These are phyloP conservation scores for Penicillium sp. DNA, from an alignment of 2,329 filamentous ascomycete species.

Conservation along the genomic window DNA sequence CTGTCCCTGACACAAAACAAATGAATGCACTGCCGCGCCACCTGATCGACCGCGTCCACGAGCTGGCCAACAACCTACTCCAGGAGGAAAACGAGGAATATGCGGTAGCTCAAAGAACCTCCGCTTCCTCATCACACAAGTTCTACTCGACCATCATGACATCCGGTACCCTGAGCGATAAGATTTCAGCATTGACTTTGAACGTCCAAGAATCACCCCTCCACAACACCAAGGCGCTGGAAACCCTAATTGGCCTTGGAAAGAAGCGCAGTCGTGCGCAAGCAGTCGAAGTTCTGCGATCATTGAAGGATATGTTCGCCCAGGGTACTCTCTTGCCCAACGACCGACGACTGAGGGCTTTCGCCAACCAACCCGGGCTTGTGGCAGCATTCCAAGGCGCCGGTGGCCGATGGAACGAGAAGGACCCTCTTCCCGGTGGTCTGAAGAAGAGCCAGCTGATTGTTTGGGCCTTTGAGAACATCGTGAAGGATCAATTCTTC, in stretches of 20 bases:
- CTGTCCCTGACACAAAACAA: constrained; percentile 52
- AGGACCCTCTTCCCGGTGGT: constrained; percentile 71
- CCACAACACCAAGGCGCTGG: constrained; percentile 87
- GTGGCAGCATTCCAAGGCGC: constrained; percentile 68
- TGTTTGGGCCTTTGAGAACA: constrained; percentile 90
- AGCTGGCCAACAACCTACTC: constrained; percentile 72
- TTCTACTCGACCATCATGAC: constrained; percentile 98
- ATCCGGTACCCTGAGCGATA: constrained; percentile 93
- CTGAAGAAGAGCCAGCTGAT: constrained; percentile 78
- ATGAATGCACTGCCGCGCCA: constrained; percentile 51
- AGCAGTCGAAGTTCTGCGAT: constrained; percentile 87
- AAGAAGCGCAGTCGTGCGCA: constrained; percentile 91
- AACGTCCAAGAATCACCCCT: constrained; percentile 94
- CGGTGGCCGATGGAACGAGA: constrained; percentile 64
- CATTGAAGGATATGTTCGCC: constrained; percentile 90
- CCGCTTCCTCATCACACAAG: constrained; percentile 84
- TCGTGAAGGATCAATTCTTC: constrained; percentile 92
- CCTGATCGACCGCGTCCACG: constrained; percentile 57
- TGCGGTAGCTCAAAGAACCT: constrained; percentile 66
- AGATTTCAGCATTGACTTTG: constrained; percentile 90
- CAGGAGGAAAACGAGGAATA: constrained; percentile 78
- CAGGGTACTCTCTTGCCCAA: constrained; percentile 82
- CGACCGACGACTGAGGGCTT: constrained; percentile 77
- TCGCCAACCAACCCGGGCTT: constrained; percentile 76
- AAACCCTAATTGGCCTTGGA: constrained; percentile 78